Percentiles rank a stretch among this genome's conserved stretches.
phyloP scores from a whole-genome alignment of 2,329 filamentous ascomycete genomes.

The Aspergillus eucalypticola region DNA sequence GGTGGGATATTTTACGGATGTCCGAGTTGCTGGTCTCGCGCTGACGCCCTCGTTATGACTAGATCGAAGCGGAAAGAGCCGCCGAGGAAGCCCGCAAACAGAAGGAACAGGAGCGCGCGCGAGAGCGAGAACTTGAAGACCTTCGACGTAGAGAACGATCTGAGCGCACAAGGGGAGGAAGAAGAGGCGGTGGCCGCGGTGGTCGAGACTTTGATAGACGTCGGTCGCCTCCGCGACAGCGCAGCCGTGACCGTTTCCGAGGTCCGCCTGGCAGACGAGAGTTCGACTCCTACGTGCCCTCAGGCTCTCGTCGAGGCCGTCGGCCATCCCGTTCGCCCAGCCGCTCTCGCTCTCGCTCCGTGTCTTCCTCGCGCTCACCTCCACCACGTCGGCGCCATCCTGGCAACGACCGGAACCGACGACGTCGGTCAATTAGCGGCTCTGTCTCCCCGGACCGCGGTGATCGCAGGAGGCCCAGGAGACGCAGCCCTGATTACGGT shows the following conservation, averaged over 20 bases:
- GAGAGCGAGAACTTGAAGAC: constrained; percentile 69
- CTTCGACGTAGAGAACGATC: constrained; percentile 60
- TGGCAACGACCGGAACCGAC: constrained; percentile 30
- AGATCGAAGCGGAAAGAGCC: constrained; percentile 81
- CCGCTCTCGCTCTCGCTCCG: constrained; percentile 33
- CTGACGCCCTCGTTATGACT: neutral
- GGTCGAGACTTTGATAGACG: constrained; percentile 52
- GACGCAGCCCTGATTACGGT: constrained; percentile 44
- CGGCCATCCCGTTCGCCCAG: constrained; percentile 37
- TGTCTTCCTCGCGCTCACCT: constrained; percentile 36
- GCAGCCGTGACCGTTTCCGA: constrained; percentile 48
- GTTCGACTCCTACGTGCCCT: constrained; percentile 60
- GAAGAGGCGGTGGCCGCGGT: constrained; percentile 39
- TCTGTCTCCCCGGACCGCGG: constrained; percentile 45
- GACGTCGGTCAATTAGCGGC: constrained; percentile 35
- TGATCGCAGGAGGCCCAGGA: constrained; percentile 37
- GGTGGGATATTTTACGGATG: constrained; percentile 51
- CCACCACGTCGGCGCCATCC: constrained; percentile 30
- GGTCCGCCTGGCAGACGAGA: constrained; percentile 52
- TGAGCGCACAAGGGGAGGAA: constrained; percentile 40
- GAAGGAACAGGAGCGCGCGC: constrained; percentile 69
- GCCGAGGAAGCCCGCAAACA: constrained; percentile 72
- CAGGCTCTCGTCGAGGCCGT: constrained; percentile 43
- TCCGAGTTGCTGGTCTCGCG: constrained; percentile 13
- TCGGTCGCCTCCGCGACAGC: constrained; percentile 54